Percentiles rank a stretch among this genome's conserved stretches.
Conservation (phyloP, 805 yeast genomes). For the Candida namnaoensis region DNA sequence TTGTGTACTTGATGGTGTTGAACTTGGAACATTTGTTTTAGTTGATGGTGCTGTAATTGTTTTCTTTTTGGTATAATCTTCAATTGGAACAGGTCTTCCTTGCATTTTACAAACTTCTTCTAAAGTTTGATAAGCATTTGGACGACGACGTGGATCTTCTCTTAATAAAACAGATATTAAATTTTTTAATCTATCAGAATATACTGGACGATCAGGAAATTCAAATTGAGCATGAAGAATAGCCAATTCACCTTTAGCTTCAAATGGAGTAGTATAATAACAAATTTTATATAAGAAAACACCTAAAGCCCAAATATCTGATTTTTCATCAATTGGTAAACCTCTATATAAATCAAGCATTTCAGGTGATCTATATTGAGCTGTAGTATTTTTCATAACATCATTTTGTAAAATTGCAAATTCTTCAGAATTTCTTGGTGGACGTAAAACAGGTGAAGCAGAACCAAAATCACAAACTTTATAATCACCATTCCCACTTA, state of each 20-base stretch:
- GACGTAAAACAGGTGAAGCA: conserved; percentile 54
- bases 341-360: conserved; percentile 69
- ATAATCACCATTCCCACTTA: conserved; percentile 47
- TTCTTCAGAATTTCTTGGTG: conserved; percentile 57
- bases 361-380: conserved; percentile 80
- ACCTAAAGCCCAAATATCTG: conserved; percentile 84
- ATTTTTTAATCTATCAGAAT: conserved; percentile 54
- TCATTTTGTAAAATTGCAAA: conserved; percentile 54
- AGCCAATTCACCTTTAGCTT: conserved; percentile 52
- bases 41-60: conserved; percentile 5
- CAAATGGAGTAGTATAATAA: conserved; percentile 80
- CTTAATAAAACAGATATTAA: conserved; percentile 52
- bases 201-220: conserved; percentile 46
- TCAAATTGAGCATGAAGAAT: conserved; percentile 49
- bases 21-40: too few species aligned
- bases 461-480: conserved; percentile 83
- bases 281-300: conserved; percentile 69
- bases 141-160: conserved; percentile 64
- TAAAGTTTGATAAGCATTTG: conserved; percentile 62
- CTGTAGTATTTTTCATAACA: conserved; percentile 72
- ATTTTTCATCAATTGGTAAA: conserved; percentile 69
- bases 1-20: background rate
- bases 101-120: conserved; percentile 61
- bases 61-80: conserved; percentile 25
- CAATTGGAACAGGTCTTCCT: conserved; percentile 34